phyloP scores from a whole-genome alignment of 2,329 filamentous ascomycete genomes.

The Aureobasidium sp. region DNA sequence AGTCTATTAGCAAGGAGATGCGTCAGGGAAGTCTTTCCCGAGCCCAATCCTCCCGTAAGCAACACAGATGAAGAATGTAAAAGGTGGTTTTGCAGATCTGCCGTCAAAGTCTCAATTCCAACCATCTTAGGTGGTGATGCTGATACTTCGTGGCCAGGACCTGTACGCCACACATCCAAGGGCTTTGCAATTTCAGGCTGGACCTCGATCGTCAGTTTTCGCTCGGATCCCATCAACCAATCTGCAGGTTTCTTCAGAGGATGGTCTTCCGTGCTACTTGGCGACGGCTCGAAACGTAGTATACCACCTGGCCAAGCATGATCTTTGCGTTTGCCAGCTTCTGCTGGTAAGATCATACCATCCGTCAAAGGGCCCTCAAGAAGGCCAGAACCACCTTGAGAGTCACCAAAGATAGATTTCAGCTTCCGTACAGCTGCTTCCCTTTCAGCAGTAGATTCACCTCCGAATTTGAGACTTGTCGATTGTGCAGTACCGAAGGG shows the following conservation, averaged over 20 bases:
- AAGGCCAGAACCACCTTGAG: constrained; percentile 51
- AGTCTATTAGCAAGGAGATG: constrained; percentile 69
- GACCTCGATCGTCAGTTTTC: constrained; percentile 66
- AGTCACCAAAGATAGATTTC: constrained; percentile 61
- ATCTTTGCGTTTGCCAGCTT: constrained; percentile 47
- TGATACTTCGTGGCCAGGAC: constrained; percentile 51
- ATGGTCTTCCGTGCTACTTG: constrained; percentile 30
- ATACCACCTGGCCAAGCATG: constrained; percentile 77
- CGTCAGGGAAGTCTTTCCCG: constrained; percentile 79
- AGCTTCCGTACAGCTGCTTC: constrained; percentile 70
- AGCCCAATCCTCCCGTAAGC: constrained; percentile 79
- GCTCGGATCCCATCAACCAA: constrained; percentile 75
- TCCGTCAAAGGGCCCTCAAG: constrained; percentile 83
- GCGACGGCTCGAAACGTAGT: constrained; percentile 64
- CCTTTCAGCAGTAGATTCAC: constrained; percentile 74
- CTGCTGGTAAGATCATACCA: constrained; percentile 66
- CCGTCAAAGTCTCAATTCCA: constrained; percentile 72
- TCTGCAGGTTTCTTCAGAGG: constrained; percentile 42
- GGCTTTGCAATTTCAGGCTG: constrained; percentile 66
- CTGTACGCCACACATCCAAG: constrained; percentile 44
- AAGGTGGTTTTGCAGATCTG: constrained; percentile 67
- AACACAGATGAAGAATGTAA: constrained; percentile 83
- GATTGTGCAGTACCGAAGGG: constrained; percentile 55
- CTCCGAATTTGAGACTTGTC: constrained; percentile 68
- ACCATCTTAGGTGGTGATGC: constrained; percentile 58